Evolutionary conservation across 2,329 filamentous ascomycete genomes (phyloP).

Genomic region (Fusarium sterilihyphosum): DNA sequence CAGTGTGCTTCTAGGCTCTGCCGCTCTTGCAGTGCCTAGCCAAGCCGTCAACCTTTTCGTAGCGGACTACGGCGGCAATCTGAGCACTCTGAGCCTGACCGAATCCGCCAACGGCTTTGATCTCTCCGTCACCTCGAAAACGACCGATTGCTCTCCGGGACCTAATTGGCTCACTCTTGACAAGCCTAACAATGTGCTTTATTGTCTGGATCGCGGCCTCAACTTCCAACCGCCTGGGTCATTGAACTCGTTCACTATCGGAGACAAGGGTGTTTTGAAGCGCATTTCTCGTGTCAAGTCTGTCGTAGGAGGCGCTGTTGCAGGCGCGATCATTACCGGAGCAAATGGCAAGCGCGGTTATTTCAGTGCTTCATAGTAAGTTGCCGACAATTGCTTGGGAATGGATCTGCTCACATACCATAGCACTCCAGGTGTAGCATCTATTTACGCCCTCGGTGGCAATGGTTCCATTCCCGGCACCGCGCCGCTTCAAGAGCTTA

Average conservation of each 20-base stretch:
- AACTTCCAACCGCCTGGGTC: slow-evolving; percentile 19
- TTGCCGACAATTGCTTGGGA: background rate
- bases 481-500: slow-evolving; percentile 27
- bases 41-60: slow-evolving; percentile 36
- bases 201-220: slow-evolving; percentile 35
- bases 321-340: slow-evolving; percentile 30
- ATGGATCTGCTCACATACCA: background rate
- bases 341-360: slow-evolving; percentile 27
- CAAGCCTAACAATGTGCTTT: slow-evolving; percentile 23
- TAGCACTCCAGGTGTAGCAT: slow-evolving; percentile 27
- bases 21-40: background rate
- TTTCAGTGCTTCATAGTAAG: slow-evolving; percentile 38
- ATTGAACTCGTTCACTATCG: slow-evolving; percentile 36
- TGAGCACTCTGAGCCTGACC: slow-evolving; percentile 31
- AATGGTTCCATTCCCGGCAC: slow-evolving; percentile 29
- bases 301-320: slow-evolving; percentile 21
- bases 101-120: background rate
- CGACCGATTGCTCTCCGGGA: slow-evolving; percentile 24
- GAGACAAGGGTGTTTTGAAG: slow-evolving; percentile 8
- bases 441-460: slow-evolving; percentile 23
- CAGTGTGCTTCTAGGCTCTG: slow-evolving; percentile 2
- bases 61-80: slow-evolving; percentile 34
- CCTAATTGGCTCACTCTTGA: slow-evolving; percentile 37
- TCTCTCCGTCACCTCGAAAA: slow-evolving; percentile 16
- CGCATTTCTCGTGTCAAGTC: slow-evolving; percentile 26